Evolutionary conservation across 2,329 filamentous ascomycete genomes (phyloP), one percentile per base, ranked within the genome.

Genomic region (Xylariaceae sp.): DNA sequence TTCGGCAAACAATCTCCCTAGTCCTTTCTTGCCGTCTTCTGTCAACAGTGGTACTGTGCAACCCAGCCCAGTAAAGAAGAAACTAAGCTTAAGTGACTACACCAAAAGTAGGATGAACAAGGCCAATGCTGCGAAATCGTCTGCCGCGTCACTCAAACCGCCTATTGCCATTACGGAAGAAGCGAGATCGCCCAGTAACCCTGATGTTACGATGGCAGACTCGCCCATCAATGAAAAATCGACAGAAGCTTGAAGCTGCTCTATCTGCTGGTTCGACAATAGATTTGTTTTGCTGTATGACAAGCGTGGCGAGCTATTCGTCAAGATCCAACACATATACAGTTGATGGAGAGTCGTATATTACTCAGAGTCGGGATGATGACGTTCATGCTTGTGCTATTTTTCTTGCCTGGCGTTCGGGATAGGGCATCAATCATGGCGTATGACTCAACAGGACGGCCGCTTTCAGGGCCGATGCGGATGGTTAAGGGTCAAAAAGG

Each of bases 1-100:
- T 43, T 68, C 71, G 2, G 55, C 66, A 3, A 56, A 56, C 21
- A 67, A 60, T 42, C 57, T 71, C 23, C 53, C 70, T 1, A 73
- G 65, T 37, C 67, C 75, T 0, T 75, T 80, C 42, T 57, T 65
- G 4, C 58, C 68, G 6, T 51, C 69, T 0, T 55, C 65, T 0
- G 57, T 70, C 25, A 78, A 75, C 45, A 71, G 74, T 12, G 54
- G 68, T 7, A 62, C 61, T 5, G 70, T 70, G 8, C 70, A 73
- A 19, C 77, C 79, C 3, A 83, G 79, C 50, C 81, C 82, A 2
- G 68, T 80, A 23, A 83, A 83, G 65, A 85, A 85, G 70, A 85
- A 84, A 62, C 66, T 85, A 29, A 84, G 79, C 51, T 62, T 85
- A 2, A 84, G 80, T 56, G 82, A 85, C 57, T 85, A 85, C 56